Percentiles rank a stretch among this genome's conserved stretches.
Conservation (phyloP, 2,329 filamentous ascomycete species). For the Rhynchosporium graminicola region DNA sequence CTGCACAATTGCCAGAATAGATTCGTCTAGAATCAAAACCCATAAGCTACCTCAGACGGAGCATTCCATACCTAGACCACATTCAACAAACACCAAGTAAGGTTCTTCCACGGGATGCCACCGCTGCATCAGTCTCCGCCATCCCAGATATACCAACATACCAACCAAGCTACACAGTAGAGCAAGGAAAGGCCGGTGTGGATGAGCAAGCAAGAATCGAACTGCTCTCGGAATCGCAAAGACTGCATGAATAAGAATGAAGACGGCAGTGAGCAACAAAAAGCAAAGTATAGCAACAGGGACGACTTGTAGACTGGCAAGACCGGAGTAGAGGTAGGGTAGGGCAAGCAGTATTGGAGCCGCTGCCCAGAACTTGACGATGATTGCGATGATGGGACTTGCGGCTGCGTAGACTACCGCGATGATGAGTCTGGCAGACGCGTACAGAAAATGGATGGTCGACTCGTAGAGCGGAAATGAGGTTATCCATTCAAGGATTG, state of each 20-base stretch:
- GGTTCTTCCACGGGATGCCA: background rate
- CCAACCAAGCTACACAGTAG: background rate
- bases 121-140: background rate
- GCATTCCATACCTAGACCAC: background rate
- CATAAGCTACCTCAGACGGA: background rate
- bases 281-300: background rate
- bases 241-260: background rate
- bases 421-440: background rate
- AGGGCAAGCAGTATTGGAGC: background rate
- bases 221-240: background rate
- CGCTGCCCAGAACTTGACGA: background rate
- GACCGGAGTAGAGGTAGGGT: background rate
- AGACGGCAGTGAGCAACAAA: background rate
- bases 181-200: background rate
- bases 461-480: background rate
- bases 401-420: background rate
- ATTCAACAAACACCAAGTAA: background rate
- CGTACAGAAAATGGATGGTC: background rate
- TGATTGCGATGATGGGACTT: background rate
- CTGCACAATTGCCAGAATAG: background rate
- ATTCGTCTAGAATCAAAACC: background rate
- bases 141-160: background rate
- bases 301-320: background rate
- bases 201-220: background rate
- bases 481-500: background rate